phyloP scores from a whole-genome alignment of 495 filamentous ascomycete species.

The Pseudevernia furfuracea region DNA sequence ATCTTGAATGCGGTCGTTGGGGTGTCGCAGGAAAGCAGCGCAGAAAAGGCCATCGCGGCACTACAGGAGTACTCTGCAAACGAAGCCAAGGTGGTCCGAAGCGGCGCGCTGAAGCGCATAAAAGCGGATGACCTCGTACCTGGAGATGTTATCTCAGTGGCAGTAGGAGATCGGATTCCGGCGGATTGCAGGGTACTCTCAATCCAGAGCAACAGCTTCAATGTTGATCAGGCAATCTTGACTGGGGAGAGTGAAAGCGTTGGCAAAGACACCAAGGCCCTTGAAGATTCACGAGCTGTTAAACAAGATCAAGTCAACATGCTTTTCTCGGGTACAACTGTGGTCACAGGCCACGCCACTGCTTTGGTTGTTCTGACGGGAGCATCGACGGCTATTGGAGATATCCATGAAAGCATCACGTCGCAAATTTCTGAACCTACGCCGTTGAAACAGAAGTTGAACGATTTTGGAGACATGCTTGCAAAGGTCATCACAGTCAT shows the following conservation, averaged over 20 bases:
- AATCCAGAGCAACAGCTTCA: slow-evolving; percentile 95
- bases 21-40: slow-evolving; percentile 96
- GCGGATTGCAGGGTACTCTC: slow-evolving; percentile 87
- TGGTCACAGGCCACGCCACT: slow-evolving; percentile 88
- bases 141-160: slow-evolving; percentile 81
- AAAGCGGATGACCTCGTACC: slow-evolving; percentile 95
- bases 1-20: slow-evolving; percentile 95
- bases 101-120: slow-evolving; percentile 65
- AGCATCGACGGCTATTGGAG: slow-evolving; percentile 86
- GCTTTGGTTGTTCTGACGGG: slow-evolving; percentile 91
- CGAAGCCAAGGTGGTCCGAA: slow-evolving; percentile 84
- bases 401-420: slow-evolving; percentile 97
- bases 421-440: slow-evolving; percentile 97
- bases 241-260: slow-evolving; percentile 99
- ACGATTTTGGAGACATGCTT: slow-evolving; percentile 93
- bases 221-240: slow-evolving; percentile 92
- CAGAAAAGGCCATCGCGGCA: slow-evolving; percentile 96
- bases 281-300: slow-evolving; percentile 77
- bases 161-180: slow-evolving; percentile 92
- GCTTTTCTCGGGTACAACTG: slow-evolving; percentile 96
- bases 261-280: slow-evolving; percentile 61
- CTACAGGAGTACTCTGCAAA: slow-evolving; percentile 99
- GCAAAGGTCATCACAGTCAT: slow-evolving; percentile 98
- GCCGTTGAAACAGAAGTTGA: slow-evolving; percentile 95
- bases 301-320: slow-evolving; percentile 98